Conservation (phyloP, 768 basidiomycete species). For the Russula virescens region DNA sequence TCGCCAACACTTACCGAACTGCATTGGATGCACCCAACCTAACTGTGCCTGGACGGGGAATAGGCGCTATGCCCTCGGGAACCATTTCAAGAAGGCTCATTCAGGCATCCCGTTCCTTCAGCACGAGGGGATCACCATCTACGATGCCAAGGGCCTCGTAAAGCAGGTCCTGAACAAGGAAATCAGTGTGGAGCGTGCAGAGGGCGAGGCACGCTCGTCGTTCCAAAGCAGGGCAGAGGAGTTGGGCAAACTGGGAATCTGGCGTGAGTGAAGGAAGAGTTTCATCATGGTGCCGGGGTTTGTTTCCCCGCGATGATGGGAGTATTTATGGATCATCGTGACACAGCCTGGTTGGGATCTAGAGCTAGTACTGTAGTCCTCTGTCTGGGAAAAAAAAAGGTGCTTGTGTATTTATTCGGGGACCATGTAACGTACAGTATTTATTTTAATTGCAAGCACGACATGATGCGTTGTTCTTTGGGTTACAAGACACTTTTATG, state of each 20-base stretch:
- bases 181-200: not conserved
- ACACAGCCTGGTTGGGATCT: no score
- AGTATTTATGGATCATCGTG: no score
- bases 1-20: not conserved
- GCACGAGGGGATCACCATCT: not conserved
- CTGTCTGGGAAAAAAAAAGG: no score
- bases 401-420: no score
- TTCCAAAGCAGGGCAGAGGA: not conserved
- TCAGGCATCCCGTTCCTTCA: not conserved
- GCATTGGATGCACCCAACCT: not conserved
- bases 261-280: not conserved
- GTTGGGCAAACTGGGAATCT: not conserved
- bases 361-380: no score
- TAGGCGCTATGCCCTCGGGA: not conserved
- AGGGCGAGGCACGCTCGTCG: not conserved
- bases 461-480: no score
- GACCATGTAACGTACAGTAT: no score
- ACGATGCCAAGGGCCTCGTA: not conserved
- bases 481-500: no score
- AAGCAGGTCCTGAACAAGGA: conserved; percentile 8
- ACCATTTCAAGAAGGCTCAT: not conserved
- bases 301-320: no score
- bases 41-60: not conserved
- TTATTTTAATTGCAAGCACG: no score
- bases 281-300: no score